Percentiles rank a stretch among this genome's conserved stretches.
phyloP scores from a whole-genome alignment of 106 monocot genomes.

The Iris macrosiphon region DNA sequence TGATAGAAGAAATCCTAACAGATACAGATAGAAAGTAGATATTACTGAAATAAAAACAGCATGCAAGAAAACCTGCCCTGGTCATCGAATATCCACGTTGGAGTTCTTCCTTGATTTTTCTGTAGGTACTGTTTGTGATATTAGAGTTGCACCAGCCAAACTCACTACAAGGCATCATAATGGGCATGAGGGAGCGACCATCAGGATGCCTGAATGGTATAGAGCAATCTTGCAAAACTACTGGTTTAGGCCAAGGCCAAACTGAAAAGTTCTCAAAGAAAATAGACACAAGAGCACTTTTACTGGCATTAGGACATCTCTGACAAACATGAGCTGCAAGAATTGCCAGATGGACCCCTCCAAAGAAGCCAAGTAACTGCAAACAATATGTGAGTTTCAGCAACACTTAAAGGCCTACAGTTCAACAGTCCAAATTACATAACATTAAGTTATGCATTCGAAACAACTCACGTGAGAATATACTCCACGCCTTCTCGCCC shows the following conservation, averaged over 20 bases:
- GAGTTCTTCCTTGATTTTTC: slow-evolving; percentile 43
- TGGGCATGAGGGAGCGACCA: slow-evolving; percentile 40
- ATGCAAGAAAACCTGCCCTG: slow-evolving; percentile 18
- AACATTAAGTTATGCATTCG: neutral
- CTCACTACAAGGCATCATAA: slow-evolving; percentile 46
- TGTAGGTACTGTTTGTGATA: slow-evolving; percentile 42
- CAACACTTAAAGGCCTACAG: neutral
- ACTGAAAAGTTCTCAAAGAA: slow-evolving; percentile 42
- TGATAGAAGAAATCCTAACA: neutral
- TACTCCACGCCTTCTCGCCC: slow-evolving; percentile 50
- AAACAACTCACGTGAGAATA: slow-evolving; percentile 47
- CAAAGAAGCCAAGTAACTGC: slow-evolving; percentile 54
- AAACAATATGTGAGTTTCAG: neutral
- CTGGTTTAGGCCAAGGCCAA: slow-evolving; percentile 52
- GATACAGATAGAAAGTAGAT: neutral
- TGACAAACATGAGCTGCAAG: slow-evolving; percentile 56
- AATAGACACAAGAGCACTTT: slow-evolving; percentile 23
- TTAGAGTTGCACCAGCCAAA: slow-evolving; percentile 46
- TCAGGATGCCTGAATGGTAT: slow-evolving; percentile 20
- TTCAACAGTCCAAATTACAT: neutral
- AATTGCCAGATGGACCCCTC: slow-evolving; percentile 56
- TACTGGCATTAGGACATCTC: slow-evolving; percentile 34
- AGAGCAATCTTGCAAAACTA: slow-evolving; percentile 25
- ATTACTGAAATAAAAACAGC: neutral
- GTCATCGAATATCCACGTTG: slow-evolving; percentile 31